phyloP scores from a whole-genome alignment of 1,284 basidiomycete species.

The Cryptococcus sp. region DNA sequence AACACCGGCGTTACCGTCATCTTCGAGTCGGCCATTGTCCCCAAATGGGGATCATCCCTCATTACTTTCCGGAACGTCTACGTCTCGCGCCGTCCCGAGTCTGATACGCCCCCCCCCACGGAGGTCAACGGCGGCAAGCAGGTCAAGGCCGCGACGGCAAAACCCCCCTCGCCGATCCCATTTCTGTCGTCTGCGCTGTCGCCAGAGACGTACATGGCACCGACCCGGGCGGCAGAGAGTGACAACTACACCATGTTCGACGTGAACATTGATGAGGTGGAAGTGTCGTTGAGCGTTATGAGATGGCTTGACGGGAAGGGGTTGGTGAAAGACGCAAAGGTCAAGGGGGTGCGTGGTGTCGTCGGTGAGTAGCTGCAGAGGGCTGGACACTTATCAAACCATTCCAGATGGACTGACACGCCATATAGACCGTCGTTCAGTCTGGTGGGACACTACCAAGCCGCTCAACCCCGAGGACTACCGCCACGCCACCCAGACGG shows the following conservation, averaged over 20 bases:
- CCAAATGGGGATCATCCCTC: conserved; percentile 92
- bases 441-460: conserved; percentile 79
- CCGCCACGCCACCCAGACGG: conserved; percentile 66
- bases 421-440: conserved; percentile 76
- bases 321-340: conserved; percentile 79
- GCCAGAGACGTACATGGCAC: conserved; percentile 35
- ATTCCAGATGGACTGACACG: neutral
- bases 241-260: conserved; percentile 83
- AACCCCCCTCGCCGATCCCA: conserved; percentile 36
- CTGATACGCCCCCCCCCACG: conserved; percentile 39
- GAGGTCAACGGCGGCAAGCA: conserved; percentile 46
- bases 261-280: conserved; percentile 86
- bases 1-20: conserved; percentile 93
- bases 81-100: conserved; percentile 70
- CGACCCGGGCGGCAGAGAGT: conserved; percentile 25
- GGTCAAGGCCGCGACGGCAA: conserved; percentile 29
- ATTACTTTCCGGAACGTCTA: conserved; percentile 98
- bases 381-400: neutral
- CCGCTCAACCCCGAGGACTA: conserved; percentile 74
- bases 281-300: conserved; percentile 89
- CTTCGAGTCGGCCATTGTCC: conserved; percentile 96
- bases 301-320: conserved; percentile 97
- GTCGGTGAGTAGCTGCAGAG: conserved; percentile 60
- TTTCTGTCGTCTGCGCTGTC: conserved; percentile 40
- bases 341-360: conserved; percentile 91